Percentiles rank a stretch among this genome's conserved stretches.
These are phyloP conservation scores for Naganishia cerealis DNA, from an alignment of 1,284 basidiomycete species.

Conservation along the genomic window DNA sequence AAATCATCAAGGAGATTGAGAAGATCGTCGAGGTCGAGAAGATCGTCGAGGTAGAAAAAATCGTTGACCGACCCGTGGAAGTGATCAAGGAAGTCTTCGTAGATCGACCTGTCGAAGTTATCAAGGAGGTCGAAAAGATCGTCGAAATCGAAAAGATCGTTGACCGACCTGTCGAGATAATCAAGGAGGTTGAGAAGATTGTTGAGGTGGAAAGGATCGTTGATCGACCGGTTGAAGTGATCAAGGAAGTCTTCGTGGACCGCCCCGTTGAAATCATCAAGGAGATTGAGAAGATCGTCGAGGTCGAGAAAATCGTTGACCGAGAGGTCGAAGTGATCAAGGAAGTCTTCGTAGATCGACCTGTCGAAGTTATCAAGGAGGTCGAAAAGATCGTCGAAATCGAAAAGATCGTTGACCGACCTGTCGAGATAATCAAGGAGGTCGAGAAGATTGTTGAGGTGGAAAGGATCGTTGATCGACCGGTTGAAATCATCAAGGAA, in stretches of 20 bases:
- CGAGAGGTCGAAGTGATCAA: slow-evolving; percentile 44
- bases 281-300: slow-evolving; percentile 40
- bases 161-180: slow-evolving; percentile 40
- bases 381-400: slow-evolving; percentile 37
- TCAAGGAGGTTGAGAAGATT: slow-evolving; percentile 41
- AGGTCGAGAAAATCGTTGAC: slow-evolving; percentile 36
- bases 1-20: slow-evolving; percentile 40
- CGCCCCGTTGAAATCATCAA: slow-evolving; percentile 44
- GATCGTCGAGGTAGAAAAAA: slow-evolving; percentile 31
- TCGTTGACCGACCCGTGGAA: slow-evolving; percentile 38
- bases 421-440: slow-evolving; percentile 41
- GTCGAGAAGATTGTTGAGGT: slow-evolving; percentile 45
- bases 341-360: slow-evolving; percentile 35
- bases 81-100: slow-evolving; percentile 42
- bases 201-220: slow-evolving; percentile 44
- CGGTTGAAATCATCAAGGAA: slow-evolving; percentile 34
- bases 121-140: slow-evolving; percentile 37
- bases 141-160: slow-evolving; percentile 42
- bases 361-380: slow-evolving; percentile 37
- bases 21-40: slow-evolving; percentile 38
- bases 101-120: slow-evolving; percentile 42
- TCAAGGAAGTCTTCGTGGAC: slow-evolving; percentile 45
- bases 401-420: no score
- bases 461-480: slow-evolving; percentile 37
- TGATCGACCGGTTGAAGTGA: slow-evolving; percentile 39